Evolutionary conservation across 2,329 filamentous ascomycete genomes (phyloP).

Genomic region (Ophiostoma quercus): DNA sequence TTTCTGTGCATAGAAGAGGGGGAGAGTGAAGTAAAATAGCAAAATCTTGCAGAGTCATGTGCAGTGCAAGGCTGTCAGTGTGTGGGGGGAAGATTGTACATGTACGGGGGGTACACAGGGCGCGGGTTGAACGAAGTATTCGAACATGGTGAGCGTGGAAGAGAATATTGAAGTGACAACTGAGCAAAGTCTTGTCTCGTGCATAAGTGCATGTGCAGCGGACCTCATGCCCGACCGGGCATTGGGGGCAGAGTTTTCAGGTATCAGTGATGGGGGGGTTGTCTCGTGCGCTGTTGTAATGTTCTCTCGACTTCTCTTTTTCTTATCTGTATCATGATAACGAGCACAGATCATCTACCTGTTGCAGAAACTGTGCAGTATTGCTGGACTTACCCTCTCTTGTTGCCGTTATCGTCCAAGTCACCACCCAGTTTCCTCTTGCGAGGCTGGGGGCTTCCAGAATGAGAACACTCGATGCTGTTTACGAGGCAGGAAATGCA

Average conservation of each 20-base stretch:
- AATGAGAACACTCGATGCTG: constrained; percentile 72
- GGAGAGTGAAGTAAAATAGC: not conserved
- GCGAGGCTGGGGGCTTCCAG: constrained; percentile 68
- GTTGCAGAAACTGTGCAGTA: not conserved
- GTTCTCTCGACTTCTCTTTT: constrained; percentile 10
- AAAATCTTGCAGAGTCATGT: constrained; percentile 23
- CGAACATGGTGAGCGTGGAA: not conserved
- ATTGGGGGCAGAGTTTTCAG: not conserved
- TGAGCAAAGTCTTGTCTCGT: not conserved
- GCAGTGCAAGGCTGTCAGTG: constrained; percentile 25
- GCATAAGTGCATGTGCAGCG: not conserved
- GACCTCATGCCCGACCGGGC: constrained; percentile 6
- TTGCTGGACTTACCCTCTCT: constrained; percentile 56
- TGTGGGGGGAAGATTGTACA: constrained; percentile 21
- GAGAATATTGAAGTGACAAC: not conserved
- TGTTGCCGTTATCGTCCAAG: constrained; percentile 52
- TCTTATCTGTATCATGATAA: constrained; percentile 10
- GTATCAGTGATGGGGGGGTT: not conserved
- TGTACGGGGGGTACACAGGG: not conserved
- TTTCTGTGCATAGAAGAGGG: not conserved
- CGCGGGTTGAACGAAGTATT: not conserved
- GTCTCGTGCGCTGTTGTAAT: not conserved
- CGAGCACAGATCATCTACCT: not conserved
- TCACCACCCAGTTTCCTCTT: constrained; percentile 73
- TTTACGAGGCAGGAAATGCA: constrained; percentile 75